phyloP scores from a whole-genome alignment of 2,329 filamentous ascomycete species.

The Diaporthe vexans region DNA sequence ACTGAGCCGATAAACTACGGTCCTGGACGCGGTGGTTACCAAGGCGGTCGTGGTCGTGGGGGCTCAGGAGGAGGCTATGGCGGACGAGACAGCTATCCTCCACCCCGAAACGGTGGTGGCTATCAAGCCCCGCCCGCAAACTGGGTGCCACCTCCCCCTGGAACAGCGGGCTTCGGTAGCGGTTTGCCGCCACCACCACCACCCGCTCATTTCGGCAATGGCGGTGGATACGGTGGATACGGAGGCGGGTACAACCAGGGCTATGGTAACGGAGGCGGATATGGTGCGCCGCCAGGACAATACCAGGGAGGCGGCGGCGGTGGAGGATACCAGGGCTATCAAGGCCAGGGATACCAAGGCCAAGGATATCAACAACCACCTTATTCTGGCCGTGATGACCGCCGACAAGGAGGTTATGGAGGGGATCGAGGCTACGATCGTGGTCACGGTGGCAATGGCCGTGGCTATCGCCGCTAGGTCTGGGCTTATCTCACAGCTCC shows the following conservation, averaged over 20 bases:
- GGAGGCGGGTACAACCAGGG: conserved; percentile 38
- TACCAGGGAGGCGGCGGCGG: conserved; percentile 34
- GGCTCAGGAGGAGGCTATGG: conserved; percentile 37
- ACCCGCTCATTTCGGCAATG: conserved; percentile 47
- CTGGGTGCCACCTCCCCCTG: conserved; percentile 62
- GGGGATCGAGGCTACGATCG: conserved; percentile 36
- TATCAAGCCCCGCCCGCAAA: conserved; percentile 48
- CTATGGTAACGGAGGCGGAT: conserved; percentile 37
- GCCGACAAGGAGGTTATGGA: conserved; percentile 38
- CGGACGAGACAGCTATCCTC: conserved; percentile 42
- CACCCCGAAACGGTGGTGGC: conserved; percentile 39
- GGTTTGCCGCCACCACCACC: conserved; percentile 63
- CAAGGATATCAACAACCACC: conserved; percentile 38
- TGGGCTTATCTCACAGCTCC: not conserved
- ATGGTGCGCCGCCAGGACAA: conserved; percentile 39
- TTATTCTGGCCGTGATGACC: conserved; percentile 37
- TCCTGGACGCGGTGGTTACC: conserved; percentile 44
- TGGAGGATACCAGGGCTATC: conserved; percentile 33
- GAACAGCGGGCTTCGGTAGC: conserved; percentile 57
- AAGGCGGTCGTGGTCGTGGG: conserved; percentile 40
- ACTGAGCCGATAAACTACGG: conserved; percentile 68
- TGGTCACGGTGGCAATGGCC: conserved; percentile 35
- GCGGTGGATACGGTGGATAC: conserved; percentile 40
- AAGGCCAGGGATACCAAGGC: not conserved
- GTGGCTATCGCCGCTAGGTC: conserved; percentile 39